Conservation (phyloP, 2,329 filamentous ascomycete species). For the Dactylellina haptotyla region DNA sequence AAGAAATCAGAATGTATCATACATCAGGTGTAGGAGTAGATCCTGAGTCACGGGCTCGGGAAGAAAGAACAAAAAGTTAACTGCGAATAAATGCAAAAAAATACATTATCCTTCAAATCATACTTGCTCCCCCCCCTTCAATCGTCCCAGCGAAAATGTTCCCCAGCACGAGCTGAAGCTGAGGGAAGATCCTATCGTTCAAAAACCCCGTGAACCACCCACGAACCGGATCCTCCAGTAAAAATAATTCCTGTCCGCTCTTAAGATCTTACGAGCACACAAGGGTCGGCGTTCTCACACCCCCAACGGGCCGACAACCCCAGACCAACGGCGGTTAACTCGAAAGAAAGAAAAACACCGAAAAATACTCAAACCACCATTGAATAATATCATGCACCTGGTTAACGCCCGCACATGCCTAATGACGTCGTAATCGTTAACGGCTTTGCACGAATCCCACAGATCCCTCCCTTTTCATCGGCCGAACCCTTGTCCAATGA, state of each 20-base stretch:
- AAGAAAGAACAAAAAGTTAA: neutral
- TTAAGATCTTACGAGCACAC: too few relatives aligned
- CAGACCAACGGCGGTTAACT: too few relatives aligned
- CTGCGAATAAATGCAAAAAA: neutral
- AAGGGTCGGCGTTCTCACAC: too few relatives aligned
- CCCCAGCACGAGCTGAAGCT: too few relatives aligned
- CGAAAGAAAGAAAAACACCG: too few relatives aligned
- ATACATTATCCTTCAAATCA: neutral
- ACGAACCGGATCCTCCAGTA: neutral
- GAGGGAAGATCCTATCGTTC: neutral
- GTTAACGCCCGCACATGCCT: neutral
- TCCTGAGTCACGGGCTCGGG: neutral
- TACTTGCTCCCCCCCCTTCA: too few relatives aligned
- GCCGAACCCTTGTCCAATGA: neutral
- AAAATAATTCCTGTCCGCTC: too few relatives aligned
- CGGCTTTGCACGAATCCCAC: neutral
- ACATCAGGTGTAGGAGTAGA: neutral
- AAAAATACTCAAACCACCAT: too few relatives aligned
- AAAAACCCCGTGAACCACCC: neutral
- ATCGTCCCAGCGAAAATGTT: too few relatives aligned
- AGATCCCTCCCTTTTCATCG: too few relatives aligned
- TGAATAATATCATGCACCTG: neutral
- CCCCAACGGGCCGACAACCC: too few relatives aligned
- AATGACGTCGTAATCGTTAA: conserved; percentile 2
- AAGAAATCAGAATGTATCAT: conserved; percentile 1